A percentile compares a stretch with the other conserved stretches of the same genome.
Conservation (phyloP, 495 filamentous ascomycete genomes). For the Saxispiralis lemnorum region DNA sequence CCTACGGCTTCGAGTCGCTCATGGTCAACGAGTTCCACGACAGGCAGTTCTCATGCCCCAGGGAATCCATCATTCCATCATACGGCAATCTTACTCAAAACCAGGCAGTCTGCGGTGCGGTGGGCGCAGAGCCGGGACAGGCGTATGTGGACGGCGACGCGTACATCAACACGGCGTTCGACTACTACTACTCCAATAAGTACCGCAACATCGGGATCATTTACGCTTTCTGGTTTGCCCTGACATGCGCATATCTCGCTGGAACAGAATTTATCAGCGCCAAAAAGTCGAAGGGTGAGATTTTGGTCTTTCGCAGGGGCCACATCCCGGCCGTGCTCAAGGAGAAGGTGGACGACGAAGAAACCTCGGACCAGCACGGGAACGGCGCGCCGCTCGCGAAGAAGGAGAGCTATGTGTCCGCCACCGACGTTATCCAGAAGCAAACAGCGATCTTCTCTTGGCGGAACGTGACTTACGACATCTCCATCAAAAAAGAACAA, state of each 20-base stretch:
- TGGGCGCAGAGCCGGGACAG: slow-evolving; percentile 44
- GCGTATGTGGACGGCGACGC: slow-evolving; percentile 39
- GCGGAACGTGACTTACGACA: slow-evolving; percentile 71
- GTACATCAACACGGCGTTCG: slow-evolving; percentile 45
- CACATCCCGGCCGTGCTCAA: slow-evolving; percentile 41
- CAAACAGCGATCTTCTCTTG: slow-evolving; percentile 63
- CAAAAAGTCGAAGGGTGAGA: slow-evolving; percentile 72
- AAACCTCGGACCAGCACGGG: slow-evolving; percentile 22
- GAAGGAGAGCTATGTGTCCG: slow-evolving; percentile 15
- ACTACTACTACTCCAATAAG: slow-evolving; percentile 42
- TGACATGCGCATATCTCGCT: slow-evolving; percentile 47
- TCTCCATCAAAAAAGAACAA: slow-evolving; percentile 64
- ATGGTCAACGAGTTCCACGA: slow-evolving; percentile 79
- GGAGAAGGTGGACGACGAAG: slow-evolving; percentile 37
- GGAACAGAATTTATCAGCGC: slow-evolving; percentile 59
- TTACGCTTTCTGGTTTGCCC: slow-evolving; percentile 51
- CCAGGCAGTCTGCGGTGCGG: slow-evolving; percentile 40
- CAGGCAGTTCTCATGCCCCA: slow-evolving; percentile 42
- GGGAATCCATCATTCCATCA: slow-evolving; percentile 31
- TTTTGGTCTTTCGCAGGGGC: slow-evolving; percentile 68
- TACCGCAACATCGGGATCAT: slow-evolving; percentile 78
- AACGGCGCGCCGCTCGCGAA: slow-evolving; percentile 28
- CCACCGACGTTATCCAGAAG: slow-evolving; percentile 11
- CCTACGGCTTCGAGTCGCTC: slow-evolving; percentile 70
- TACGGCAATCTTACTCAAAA: slow-evolving; percentile 30